Evolutionary conservation across 495 filamentous ascomycete genomes (phyloP).

Genomic region (Podospora australis): DNA sequence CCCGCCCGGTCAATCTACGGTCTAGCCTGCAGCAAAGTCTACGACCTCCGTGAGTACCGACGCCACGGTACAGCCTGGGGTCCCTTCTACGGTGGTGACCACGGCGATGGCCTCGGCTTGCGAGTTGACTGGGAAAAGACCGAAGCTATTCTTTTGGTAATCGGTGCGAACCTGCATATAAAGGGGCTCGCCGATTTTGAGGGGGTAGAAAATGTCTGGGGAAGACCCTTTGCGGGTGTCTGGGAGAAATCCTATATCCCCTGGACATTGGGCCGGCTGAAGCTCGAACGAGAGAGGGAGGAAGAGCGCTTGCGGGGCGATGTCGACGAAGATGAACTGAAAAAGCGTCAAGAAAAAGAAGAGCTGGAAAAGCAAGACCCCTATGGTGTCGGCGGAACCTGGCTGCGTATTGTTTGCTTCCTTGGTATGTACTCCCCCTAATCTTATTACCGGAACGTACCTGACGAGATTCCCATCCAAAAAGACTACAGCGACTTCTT

Average conservation of each 20-base stretch:
- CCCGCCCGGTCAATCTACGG: too few relatives aligned
- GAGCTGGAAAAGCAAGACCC: slow-evolving; percentile 46
- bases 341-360: neutral
- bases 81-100: slow-evolving; percentile 42
- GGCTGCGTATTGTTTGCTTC: slow-evolving; percentile 53
- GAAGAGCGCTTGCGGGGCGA: slow-evolving; percentile 2
- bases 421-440: slow-evolving; percentile 18
- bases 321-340: neutral
- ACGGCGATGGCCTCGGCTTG: neutral
- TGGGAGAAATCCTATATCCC: slow-evolving; percentile 41
- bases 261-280: neutral
- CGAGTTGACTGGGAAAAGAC: slow-evolving; percentile 65
- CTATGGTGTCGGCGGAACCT: slow-evolving; percentile 54
- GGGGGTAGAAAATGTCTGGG: slow-evolving; percentile 43
- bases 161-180: slow-evolving; percentile 47
- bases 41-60: slow-evolving; percentile 59
- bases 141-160: slow-evolving; percentile 56
- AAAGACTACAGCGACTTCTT: slow-evolving; percentile 57
- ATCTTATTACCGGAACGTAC: neutral
- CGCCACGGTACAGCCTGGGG: slow-evolving; percentile 50
- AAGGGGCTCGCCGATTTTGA: slow-evolving; percentile 38
- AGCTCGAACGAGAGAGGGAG: slow-evolving; percentile 4
- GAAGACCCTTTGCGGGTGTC: slow-evolving; percentile 45
- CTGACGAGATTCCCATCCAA: slow-evolving; percentile 1
- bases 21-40: slow-evolving; percentile 54